Conservation (phyloP, 1,284 basidiomycete genomes). For the Ganoderma resinaceum region DNA sequence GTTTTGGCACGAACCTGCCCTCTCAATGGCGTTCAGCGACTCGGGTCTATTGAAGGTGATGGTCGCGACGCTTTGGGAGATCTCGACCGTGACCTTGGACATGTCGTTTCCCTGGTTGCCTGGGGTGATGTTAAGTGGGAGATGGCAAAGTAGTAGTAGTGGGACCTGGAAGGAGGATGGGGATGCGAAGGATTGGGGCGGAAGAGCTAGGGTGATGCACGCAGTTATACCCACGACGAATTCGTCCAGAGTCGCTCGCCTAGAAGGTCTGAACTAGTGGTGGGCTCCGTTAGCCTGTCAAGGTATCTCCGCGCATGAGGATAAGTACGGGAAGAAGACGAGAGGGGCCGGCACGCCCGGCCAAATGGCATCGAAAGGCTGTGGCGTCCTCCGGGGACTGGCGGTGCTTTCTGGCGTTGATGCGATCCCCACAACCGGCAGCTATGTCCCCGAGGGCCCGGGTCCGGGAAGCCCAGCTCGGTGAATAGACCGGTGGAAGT, state of each 20-base stretch:
- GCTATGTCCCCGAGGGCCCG: neutral
- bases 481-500: neutral
- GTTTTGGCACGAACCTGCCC: constrained; percentile 49
- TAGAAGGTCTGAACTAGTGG: neutral
- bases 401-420: neutral
- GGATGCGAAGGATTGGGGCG: neutral
- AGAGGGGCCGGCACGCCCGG: neutral
- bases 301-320: neutral
- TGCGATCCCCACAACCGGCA: neutral
- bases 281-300: neutral
- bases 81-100: constrained; percentile 48
- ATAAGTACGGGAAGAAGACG: neutral
- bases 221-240: neutral
- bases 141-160: neutral
- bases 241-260: neutral
- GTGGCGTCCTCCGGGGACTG: neutral
- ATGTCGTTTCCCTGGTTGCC: constrained; percentile 4
- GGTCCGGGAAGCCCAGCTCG: neutral
- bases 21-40: constrained; percentile 65
- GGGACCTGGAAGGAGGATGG: neutral
- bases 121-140: neutral
- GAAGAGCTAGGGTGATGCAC: neutral
- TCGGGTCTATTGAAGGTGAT: constrained; percentile 70
- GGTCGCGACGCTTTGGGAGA: constrained; percentile 68
- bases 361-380: neutral